A percentile compares a stretch with the other conserved stretches of the same genome.
These are phyloP conservation scores for Lachancea fermentati DNA, from an alignment of 805 yeast genomes.

Conservation along the genomic window DNA sequence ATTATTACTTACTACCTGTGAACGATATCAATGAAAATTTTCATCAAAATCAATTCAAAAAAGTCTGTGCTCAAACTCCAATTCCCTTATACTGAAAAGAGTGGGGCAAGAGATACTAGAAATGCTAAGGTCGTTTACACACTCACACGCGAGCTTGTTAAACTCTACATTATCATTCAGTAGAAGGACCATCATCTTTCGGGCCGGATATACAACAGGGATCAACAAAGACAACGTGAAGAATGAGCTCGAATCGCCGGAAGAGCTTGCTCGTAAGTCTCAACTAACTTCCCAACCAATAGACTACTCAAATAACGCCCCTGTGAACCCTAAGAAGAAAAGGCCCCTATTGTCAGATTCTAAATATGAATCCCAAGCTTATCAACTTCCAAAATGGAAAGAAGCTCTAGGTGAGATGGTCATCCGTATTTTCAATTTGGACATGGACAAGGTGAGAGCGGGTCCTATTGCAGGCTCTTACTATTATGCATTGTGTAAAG, in stretches of 20 bases:
- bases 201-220: neutral
- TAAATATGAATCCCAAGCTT: constrained; percentile 34
- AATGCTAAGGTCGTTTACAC: neutral
- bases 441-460: constrained; percentile 88
- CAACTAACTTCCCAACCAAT: constrained; percentile 19
- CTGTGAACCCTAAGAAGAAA: constrained; percentile 30
- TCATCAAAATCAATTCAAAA: neutral
- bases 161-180: neutral
- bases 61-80: neutral
- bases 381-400: constrained; percentile 44
- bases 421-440: constrained; percentile 57
- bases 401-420: constrained; percentile 60
- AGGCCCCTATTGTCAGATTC: constrained; percentile 34
- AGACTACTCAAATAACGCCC: constrained; percentile 27
- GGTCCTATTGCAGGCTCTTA: constrained; percentile 92
- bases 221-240: neutral
- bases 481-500: constrained; percentile 82
- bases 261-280: constrained; percentile 21
- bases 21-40: too few species aligned
- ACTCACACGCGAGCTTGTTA: neutral
- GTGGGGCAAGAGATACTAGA: too few species aligned
- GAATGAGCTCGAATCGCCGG: constrained; percentile 21
- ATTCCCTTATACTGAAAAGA: too few species aligned
- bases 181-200: neutral
- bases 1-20: too few species aligned